These are phyloP conservation scores for Penicillium sp. DNA, from an alignment of 2,329 filamentous ascomycete genomes.

Conservation along the genomic window DNA sequence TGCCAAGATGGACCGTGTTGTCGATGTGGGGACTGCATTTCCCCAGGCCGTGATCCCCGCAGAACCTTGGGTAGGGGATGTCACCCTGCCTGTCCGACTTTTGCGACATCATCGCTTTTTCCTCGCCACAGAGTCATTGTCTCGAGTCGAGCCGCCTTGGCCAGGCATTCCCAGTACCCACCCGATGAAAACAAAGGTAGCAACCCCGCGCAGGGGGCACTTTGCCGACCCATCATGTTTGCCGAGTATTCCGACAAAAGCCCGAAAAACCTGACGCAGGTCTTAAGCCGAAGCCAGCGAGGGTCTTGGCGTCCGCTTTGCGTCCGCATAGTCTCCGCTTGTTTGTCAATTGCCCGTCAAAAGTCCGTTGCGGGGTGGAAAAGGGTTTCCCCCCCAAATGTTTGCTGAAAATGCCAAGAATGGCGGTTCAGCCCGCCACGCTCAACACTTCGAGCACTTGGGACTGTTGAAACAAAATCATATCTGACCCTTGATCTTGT, in stretches of 20 bases:
- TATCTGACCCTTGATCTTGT: too few relatives aligned
- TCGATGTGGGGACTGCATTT: conserved; percentile 4
- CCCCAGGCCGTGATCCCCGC: neutral
- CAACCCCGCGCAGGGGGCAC: neutral
- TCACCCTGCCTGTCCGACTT: neutral
- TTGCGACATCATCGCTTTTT: neutral
- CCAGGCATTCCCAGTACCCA: neutral
- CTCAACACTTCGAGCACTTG: too few relatives aligned
- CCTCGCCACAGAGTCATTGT: neutral
- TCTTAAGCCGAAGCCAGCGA: neutral
- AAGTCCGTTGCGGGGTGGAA: neutral
- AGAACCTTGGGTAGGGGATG: neutral
- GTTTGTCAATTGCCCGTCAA: conserved; percentile 2
- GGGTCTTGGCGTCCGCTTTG: neutral
- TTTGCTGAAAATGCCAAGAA: too few relatives aligned
- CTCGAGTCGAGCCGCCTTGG: neutral
- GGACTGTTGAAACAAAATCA: too few relatives aligned
- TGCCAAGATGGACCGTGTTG: conserved; percentile 5
- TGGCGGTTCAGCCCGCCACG: too few relatives aligned
- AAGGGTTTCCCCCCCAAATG: too few relatives aligned
- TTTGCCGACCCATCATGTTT: neutral
- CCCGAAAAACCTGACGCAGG: conserved; percentile 5
- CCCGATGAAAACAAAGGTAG: neutral
- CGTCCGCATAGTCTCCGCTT: neutral
- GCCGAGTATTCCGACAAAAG: conserved; percentile 9